phyloP scores from a whole-genome alignment of 2,329 filamentous ascomycete genomes.

The Davidsoniella virescens region DNA sequence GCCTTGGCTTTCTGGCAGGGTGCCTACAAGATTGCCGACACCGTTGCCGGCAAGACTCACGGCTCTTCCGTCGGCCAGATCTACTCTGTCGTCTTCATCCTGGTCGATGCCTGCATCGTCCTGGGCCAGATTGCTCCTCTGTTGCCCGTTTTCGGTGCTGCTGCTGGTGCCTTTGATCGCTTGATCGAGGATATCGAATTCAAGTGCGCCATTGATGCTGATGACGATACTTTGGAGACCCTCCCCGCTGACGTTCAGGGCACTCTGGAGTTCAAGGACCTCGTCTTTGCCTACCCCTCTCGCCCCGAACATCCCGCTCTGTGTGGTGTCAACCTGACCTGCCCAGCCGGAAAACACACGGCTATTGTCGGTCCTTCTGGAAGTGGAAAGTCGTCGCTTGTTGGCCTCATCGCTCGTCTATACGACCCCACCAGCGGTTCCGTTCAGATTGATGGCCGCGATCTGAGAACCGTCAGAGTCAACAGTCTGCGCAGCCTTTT shows the following conservation, averaged over 20 bases:
- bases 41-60: slow-evolving; percentile 20
- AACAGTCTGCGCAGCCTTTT: slow-evolving; percentile 25
- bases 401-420: slow-evolving; percentile 37
- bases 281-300: slow-evolving; percentile 30
- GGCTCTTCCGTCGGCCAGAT: slow-evolving; percentile 29
- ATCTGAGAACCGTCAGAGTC: slow-evolving; percentile 32
- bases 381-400: slow-evolving; percentile 40
- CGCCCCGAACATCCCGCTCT: slow-evolving; percentile 27
- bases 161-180: slow-evolving; percentile 40
- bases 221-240: slow-evolving; percentile 16
- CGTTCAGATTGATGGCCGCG: slow-evolving; percentile 31
- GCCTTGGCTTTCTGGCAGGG: slow-evolving; percentile 54
- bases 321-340: slow-evolving; percentile 28
- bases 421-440: slow-evolving; percentile 37
- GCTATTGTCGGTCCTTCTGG: slow-evolving; percentile 43
- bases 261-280: slow-evolving; percentile 28
- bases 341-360: slow-evolving; percentile 33
- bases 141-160: slow-evolving; percentile 42
- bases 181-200: slow-evolving; percentile 41
- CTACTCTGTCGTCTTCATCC: slow-evolving; percentile 48
- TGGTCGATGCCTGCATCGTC: slow-evolving; percentile 47
- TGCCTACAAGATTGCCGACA: slow-evolving; percentile 31
- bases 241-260: slow-evolving; percentile 18
- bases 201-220: slow-evolving; percentile 28
- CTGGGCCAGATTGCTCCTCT: slow-evolving; percentile 47